Base-by-base conservation (phyloP, 306 rosid genomes). In the Fragaria nilgerrensis region DNA sequence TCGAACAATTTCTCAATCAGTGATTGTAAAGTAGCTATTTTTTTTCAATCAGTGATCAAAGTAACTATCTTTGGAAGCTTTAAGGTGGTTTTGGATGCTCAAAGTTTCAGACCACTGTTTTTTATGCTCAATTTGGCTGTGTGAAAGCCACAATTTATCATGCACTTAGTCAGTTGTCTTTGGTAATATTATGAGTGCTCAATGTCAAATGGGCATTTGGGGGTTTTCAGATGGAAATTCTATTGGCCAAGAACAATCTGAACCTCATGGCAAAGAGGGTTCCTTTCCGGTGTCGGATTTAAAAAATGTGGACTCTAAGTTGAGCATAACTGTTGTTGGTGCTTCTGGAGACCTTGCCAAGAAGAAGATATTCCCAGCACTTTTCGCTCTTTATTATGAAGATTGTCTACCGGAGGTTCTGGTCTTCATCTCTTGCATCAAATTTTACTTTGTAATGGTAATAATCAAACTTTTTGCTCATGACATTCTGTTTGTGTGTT, bases 281-380 rank as follows among this genome's bases (percentile, higher is more conserved):
- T 52, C 82, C 25, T 80, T 86, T 87, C 79, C 83, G 67, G 75
- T 76, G 25, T 65, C 85, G 37, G 86, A 81, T 76, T 78, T 84
- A 8, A 89, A 82, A 77, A 73, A 63, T 49, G 68, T 55, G 52
- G 88, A 83, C 76, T 83, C 92, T 70, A 88, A 88, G 69, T 90
- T 95, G 80, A 92, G 86, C 82, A 92, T 94, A 78, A 92, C 96
- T 53, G 91, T 94, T 77, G 91, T 94, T 82, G 98, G 98, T 75
- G 98, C 98, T 83, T 94, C 98, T 7, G 98, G 98, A 78, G 98
- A 94, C 87, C 97, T 94, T 73, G 98, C 98, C 34, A 94, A 85
- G 77, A 92, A 94, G 92, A 94, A 94, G 88, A 94, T 94, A 41
- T 94, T 94, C 81, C 97, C 98, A 20, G 98, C 98, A 9, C 97